A percentile compares a stretch with the other conserved stretches of the same genome.
phyloP scores from a whole-genome alignment of 768 basidiomycete genomes.

The Omphalotus guepiniiformis region DNA sequence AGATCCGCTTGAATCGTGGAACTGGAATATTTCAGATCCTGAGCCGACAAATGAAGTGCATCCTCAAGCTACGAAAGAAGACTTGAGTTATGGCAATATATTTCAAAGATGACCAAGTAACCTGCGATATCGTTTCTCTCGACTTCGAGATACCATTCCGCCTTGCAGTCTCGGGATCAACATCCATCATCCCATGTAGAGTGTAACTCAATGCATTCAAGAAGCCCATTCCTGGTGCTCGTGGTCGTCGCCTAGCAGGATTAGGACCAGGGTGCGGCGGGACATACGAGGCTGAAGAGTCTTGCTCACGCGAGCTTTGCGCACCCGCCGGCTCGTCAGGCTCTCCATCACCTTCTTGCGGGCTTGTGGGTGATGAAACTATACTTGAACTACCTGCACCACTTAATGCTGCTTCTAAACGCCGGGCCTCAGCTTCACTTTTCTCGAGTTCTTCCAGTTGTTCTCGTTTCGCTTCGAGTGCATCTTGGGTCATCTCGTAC shows the following conservation, averaged over 20 bases:
- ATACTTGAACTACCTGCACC: slow-evolving; percentile 39
- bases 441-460: slow-evolving; percentile 87
- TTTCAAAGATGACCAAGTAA: slow-evolving; percentile 28
- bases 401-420: slow-evolving; percentile 84
- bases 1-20: slow-evolving; percentile 96
- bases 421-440: slow-evolving; percentile 84
- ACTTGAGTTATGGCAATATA: slow-evolving; percentile 5
- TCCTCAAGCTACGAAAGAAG: slow-evolving; percentile 73
- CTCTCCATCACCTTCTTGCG: slow-evolving; percentile 22
- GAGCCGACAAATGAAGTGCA: slow-evolving; percentile 85
- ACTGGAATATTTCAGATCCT: slow-evolving; percentile 94
- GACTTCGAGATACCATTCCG: slow-evolving; percentile 93
- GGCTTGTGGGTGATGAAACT: slow-evolving; percentile 19
- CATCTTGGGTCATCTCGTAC: slow-evolving; percentile 95
- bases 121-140: slow-evolving; percentile 92
- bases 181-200: slow-evolving; percentile 97
- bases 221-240: slow-evolving; percentile 78
- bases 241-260: slow-evolving; percentile 50
- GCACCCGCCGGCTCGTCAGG: slow-evolving; percentile 22
- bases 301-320: slow-evolving; percentile 21
- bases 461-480: slow-evolving; percentile 78
- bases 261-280: slow-evolving; percentile 81
- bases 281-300: slow-evolving; percentile 47
- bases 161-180: slow-evolving; percentile 93
- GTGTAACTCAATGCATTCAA: slow-evolving; percentile 92